phyloP scores from a whole-genome alignment of 495 filamentous ascomycete genomes.

The Melanomma pulvis-pyrius region DNA sequence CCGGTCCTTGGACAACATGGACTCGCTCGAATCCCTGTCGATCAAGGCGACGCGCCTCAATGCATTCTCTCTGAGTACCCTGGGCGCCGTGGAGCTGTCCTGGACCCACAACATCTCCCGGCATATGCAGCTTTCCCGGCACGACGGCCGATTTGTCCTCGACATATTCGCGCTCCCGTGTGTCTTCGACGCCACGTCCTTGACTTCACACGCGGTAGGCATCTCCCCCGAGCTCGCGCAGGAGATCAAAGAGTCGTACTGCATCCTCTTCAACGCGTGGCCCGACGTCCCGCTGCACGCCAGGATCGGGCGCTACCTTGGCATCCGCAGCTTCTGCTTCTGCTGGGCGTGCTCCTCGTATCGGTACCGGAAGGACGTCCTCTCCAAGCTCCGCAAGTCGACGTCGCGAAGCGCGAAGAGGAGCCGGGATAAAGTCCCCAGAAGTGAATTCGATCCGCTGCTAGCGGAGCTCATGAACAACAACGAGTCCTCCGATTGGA shows the following conservation, averaged over 20 bases:
- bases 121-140: constrained; percentile 23
- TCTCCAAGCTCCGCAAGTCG: not conserved
- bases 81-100: constrained; percentile 14
- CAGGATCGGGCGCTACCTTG: constrained; percentile 6
- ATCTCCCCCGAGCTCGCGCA: constrained; percentile 19
- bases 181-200: constrained; percentile 16
- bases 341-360: constrained; percentile 28
- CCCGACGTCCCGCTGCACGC: constrained; percentile 10
- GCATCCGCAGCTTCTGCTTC: constrained; percentile 8
- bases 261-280: constrained; percentile 29
- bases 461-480: constrained; percentile 13
- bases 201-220: constrained; percentile 16
- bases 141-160: constrained; percentile 8
- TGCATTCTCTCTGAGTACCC: constrained; percentile 7
- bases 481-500: constrained; percentile 19
- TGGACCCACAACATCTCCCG: constrained; percentile 25
- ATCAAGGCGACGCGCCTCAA: constrained; percentile 25
- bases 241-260: constrained; percentile 27
- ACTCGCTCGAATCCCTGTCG: constrained; percentile 17
- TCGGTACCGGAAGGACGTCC: constrained; percentile 4
- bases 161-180: constrained; percentile 25
- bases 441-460: constrained; percentile 17
- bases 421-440: not conserved
- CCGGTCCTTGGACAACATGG: not conserved
- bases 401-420: not conserved